Conservation (phyloP, 129 eudicot species). For the Flaveria robusta region DNA sequence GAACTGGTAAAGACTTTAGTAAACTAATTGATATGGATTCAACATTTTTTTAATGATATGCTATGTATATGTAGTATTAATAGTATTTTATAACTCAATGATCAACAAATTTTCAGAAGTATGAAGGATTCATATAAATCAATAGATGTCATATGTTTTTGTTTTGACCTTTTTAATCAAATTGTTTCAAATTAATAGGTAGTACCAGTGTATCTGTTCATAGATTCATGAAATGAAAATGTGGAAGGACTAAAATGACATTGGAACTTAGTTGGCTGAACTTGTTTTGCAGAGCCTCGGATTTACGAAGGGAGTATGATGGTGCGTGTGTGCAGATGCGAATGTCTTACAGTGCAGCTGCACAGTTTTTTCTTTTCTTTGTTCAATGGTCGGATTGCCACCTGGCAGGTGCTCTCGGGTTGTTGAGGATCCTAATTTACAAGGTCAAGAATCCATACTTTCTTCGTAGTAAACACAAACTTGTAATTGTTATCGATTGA, state of each 20-base stretch:
- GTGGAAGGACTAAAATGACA: not conserved
- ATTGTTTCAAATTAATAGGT: not conserved
- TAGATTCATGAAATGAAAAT: not conserved
- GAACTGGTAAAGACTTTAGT: not conserved
- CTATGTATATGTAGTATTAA: not conserved
- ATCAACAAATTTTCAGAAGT: not conserved
- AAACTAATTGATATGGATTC: not conserved
- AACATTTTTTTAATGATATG: not conserved
- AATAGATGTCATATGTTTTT: not conserved
- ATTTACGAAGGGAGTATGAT: conserved; percentile 74
- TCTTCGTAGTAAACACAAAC: not conserved
- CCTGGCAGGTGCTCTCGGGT: conserved; percentile 88
- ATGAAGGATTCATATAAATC: not conserved
- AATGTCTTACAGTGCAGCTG: conserved; percentile 81
- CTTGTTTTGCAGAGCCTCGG: conserved; percentile 64
- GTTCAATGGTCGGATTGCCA: conserved; percentile 93
- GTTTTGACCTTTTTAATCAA: conserved; percentile 11
- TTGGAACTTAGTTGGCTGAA: not conserved
- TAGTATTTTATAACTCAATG: not conserved
- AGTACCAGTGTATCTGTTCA: not conserved
- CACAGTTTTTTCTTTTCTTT: conserved; percentile 78
- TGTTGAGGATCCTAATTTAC: conserved; percentile 74
- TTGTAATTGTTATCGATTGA: not conserved
- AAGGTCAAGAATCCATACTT: conserved; percentile 46
- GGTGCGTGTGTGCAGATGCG: conserved; percentile 88